phyloP scores from a whole-genome alignment of 75 land plant genomes.

The Chamaecyparis obtusa region DNA sequence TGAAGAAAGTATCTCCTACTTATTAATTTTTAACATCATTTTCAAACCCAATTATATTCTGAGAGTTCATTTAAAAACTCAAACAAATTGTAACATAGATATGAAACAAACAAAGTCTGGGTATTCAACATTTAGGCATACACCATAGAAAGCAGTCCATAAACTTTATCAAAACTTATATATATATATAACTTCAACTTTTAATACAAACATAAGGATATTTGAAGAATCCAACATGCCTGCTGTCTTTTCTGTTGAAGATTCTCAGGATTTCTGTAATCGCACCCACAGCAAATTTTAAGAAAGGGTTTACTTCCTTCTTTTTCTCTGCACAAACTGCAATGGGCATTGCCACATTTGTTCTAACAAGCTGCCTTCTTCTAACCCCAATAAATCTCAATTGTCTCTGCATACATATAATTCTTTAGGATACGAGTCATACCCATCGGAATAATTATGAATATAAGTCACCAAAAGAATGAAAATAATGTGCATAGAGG shows the following conservation, averaged over 20 bases:
- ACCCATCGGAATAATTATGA: neutral
- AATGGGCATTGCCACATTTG: neutral
- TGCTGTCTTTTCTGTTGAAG: conserved; percentile 1
- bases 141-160: neutral
- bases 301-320: neutral
- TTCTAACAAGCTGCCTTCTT: neutral
- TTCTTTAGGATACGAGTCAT: neutral
- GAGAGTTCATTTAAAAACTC: no score
- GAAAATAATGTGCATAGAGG: neutral
- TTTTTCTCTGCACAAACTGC: neutral
- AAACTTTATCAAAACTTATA: neutral
- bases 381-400: neutral
- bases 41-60: no score
- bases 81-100: no score
- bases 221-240: neutral
- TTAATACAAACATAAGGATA: neutral
- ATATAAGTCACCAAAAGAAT: neutral
- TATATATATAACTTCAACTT: neutral
- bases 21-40: no score
- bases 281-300: neutral
- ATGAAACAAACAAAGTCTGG: no score
- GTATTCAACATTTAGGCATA: neutral
- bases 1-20: no score
- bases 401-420: neutral
- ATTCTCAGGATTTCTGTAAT: neutral